Evolutionary conservation across 192 early-diverging fungal genomes (phyloP).

Genomic region (Cladochytrium replicatum): DNA sequence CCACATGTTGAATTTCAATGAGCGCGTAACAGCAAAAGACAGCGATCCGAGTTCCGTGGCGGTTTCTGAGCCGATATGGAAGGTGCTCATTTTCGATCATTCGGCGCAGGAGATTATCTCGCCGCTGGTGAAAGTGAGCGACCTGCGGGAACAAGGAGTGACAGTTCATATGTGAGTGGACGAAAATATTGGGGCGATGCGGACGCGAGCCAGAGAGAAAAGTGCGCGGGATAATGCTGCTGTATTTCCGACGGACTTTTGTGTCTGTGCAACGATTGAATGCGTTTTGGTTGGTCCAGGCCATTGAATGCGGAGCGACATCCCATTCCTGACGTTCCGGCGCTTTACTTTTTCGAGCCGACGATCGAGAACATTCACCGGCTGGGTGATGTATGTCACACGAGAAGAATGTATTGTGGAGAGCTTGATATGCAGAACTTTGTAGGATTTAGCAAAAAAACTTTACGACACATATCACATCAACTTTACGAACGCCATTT

Average conservation of each 20-base stretch:
- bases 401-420: not conserved
- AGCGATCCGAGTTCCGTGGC: too few relatives aligned
- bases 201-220: too few relatives aligned
- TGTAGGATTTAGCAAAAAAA: slow-evolving; percentile 73
- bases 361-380: slow-evolving; percentile 72
- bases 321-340: slow-evolving; percentile 90
- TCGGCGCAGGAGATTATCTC: slow-evolving; percentile 92
- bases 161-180: slow-evolving; percentile 94
- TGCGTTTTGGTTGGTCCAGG: slow-evolving; percentile 36
- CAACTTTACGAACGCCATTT: slow-evolving; percentile 84
- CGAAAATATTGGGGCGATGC: too few relatives aligned
- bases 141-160: slow-evolving; percentile 89
- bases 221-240: too few relatives aligned
- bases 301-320: slow-evolving; percentile 71
- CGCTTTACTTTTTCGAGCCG: slow-evolving; percentile 92
- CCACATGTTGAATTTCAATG: too few relatives aligned
- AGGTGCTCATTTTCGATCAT: slow-evolving; percentile 90
- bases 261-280: too few relatives aligned
- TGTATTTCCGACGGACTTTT: too few relatives aligned
- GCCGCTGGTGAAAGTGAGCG: slow-evolving; percentile 87
- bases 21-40: too few relatives aligned
- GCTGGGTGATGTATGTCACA: slow-evolving; percentile 57
- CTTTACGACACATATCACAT: slow-evolving; percentile 95
- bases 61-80: slow-evolving; percentile 75
- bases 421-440: not conserved